phyloP scores from a whole-genome alignment of 2,329 filamentous ascomycete genomes.

The Stagonosporopsis chrysanthemi region DNA sequence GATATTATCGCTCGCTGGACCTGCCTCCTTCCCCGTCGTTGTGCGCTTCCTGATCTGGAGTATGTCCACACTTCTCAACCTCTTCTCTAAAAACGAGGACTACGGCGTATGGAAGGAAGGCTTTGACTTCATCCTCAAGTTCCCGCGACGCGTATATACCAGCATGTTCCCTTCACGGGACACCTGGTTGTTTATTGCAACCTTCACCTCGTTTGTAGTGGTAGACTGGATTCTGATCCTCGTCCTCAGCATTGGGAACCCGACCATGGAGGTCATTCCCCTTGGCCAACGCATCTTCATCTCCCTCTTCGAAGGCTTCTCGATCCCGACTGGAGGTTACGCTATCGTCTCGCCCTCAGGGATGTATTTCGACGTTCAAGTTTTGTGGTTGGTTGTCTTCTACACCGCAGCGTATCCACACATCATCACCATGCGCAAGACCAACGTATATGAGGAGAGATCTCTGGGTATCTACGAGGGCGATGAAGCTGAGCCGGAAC shows the following conservation, averaged over 20 bases:
- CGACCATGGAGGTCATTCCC: constrained; percentile 31
- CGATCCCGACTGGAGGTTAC: constrained; percentile 33
- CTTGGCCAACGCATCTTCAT: constrained; percentile 31
- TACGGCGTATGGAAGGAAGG: constrained; percentile 35
- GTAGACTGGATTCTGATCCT: constrained; percentile 33
- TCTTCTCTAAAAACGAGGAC: constrained; percentile 28
- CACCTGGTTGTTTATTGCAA: constrained; percentile 31
- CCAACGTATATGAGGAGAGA: constrained; percentile 32
- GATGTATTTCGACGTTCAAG: constrained; percentile 33
- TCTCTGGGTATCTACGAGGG: constrained; percentile 31
- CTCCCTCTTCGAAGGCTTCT: constrained; percentile 34
- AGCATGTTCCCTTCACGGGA: constrained; percentile 33
- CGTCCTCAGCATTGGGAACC: constrained; percentile 30
- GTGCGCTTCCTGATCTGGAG: constrained; percentile 30
- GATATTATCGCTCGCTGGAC: constrained; percentile 29
- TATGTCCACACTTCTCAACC: constrained; percentile 26
- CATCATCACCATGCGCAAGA: constrained; percentile 34
- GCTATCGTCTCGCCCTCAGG: constrained; percentile 30
- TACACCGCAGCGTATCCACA: constrained; percentile 33
- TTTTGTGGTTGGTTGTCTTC: constrained; percentile 32
- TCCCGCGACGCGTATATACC: constrained; percentile 28
- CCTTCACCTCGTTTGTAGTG: constrained; percentile 28
- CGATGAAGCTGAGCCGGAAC: constrained; percentile 29
- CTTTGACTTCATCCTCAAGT: constrained; percentile 32
- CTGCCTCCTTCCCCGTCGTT: constrained; percentile 29